These are phyloP conservation scores for Breviolum minutum DNA, from an alignment of 73 alveolate genomes.

Conservation along the genomic window DNA sequence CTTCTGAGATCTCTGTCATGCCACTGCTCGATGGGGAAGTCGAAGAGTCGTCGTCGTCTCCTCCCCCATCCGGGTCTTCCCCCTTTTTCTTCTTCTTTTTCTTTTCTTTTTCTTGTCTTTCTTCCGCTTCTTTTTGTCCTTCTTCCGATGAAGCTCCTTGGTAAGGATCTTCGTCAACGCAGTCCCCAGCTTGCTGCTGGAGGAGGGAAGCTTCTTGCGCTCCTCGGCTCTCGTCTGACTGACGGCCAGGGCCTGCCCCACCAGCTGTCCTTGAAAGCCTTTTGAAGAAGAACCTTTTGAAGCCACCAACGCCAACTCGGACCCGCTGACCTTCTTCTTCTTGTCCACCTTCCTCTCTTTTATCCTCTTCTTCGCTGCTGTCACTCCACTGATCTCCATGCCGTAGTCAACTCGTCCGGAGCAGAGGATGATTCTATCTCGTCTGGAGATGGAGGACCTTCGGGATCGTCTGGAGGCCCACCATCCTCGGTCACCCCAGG, in stretches of 20 bases:
- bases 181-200: background rate
- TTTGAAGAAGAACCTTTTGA: background rate
- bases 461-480: too few relatives aligned
- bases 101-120: background rate
- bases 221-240: background rate
- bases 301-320: background rate
- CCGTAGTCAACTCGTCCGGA: too few relatives aligned
- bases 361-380: too few relatives aligned
- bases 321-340: background rate
- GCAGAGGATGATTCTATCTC: too few relatives aligned
- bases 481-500: too few relatives aligned
- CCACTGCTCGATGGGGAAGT: background rate
- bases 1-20: too few relatives aligned
- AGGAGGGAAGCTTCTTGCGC: background rate
- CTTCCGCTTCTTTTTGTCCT: background rate
- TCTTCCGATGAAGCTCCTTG: background rate
- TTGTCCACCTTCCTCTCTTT: background rate
- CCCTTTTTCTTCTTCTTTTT: background rate
- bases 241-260: background rate
- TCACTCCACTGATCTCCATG: too few relatives aligned
- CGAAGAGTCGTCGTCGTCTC: background rate
- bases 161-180: background rate
- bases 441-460: too few relatives aligned
- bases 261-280: background rate
- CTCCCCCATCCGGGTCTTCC: background rate